Percentiles rank a stretch among this genome's conserved stretches.
Evolutionary conservation across 169 alveolate species (phyloP).

Genomic region (Theileria orientalis): DNA sequence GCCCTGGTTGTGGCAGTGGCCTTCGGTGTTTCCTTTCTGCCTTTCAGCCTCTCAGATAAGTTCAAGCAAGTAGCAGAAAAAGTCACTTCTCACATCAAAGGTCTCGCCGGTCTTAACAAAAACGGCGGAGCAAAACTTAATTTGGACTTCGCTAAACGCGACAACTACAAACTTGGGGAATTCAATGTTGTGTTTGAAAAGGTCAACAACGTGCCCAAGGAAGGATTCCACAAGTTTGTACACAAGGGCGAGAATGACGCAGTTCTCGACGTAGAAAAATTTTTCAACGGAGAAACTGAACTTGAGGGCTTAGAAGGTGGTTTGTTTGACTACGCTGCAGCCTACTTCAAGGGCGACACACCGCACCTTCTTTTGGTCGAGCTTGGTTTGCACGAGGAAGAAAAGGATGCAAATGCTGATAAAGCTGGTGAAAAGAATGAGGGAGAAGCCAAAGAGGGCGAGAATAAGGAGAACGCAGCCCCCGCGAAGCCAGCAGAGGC

Average conservation of each 20-base stretch:
- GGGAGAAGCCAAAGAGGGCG: background rate
- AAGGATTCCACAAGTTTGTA: background rate
- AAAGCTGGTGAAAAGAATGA: background rate
- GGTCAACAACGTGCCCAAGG: constrained; percentile 1
- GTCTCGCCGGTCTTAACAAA: background rate
- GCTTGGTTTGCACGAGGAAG: background rate
- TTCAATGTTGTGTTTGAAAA: background rate
- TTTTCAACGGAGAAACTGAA: background rate
- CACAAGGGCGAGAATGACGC: constrained; percentile 5
- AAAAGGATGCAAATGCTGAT: background rate
- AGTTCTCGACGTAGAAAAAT: background rate
- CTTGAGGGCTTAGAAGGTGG: constrained; percentile 5
- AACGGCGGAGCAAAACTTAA: background rate
- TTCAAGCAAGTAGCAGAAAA: background rate
- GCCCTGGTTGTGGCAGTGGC: background rate
- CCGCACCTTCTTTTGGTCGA: constrained; percentile 9
- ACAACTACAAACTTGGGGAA: background rate
- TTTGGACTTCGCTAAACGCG: background rate
- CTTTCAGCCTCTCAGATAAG: background rate
- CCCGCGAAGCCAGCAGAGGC: background rate
- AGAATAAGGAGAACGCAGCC: background rate
- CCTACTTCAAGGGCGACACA: constrained; percentile 3
- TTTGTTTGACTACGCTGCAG: constrained; percentile 7
- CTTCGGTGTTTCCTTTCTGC: background rate
- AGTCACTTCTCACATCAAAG: background rate